Percentiles rank a stretch among this genome's conserved stretches.
These are phyloP conservation scores for Haplosporangium sp. DNA, from an alignment of 371 early-diverging fungal species.

Conservation along the genomic window DNA sequence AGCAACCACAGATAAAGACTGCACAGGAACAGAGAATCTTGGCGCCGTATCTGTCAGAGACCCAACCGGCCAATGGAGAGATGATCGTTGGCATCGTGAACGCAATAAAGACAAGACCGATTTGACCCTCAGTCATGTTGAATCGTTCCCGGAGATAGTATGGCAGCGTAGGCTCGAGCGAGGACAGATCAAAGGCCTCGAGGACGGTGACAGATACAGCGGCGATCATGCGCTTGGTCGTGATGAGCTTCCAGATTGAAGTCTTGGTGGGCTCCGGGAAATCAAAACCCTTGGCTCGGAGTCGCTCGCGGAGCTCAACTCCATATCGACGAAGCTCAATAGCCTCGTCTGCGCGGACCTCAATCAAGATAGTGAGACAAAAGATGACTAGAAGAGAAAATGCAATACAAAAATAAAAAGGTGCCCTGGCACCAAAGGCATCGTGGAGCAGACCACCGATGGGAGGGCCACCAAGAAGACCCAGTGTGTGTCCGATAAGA, in stretches of 20 bases:
- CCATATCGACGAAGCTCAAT: conserved; percentile 33
- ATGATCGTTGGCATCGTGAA: conserved; percentile 61
- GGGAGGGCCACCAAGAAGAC: conserved; percentile 71
- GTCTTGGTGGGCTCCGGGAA: conserved; percentile 13
- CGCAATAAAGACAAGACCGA: conserved; percentile 69
- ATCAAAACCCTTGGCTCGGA: conserved; percentile 25
- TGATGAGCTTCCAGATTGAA: conserved; percentile 38
- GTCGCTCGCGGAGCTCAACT: conserved; percentile 37
- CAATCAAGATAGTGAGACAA: conserved; percentile 30
- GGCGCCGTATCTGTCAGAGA: conserved; percentile 61
- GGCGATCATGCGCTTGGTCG: conserved; percentile 46
- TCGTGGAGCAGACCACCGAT: conserved; percentile 72
- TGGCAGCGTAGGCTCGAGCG: conserved; percentile 66
- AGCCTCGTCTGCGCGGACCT: conserved; percentile 44
- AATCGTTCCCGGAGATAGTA: conserved; percentile 67
- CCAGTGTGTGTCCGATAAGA: conserved; percentile 70
- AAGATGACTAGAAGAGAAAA: conserved; percentile 63
- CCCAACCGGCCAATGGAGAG: conserved; percentile 59
- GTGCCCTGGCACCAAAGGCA: conserved; percentile 70
- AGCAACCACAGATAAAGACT: conserved; percentile 52
- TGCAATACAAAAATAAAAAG: conserved; percentile 77
- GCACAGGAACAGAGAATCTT: conserved; percentile 60
- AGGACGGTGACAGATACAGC: conserved; percentile 46
- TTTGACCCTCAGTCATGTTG: conserved; percentile 62
- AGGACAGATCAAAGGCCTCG: conserved; percentile 48